Evolutionary conservation across 495 filamentous ascomycete genomes (phyloP).

Genomic region (Echria macrotheca): DNA sequence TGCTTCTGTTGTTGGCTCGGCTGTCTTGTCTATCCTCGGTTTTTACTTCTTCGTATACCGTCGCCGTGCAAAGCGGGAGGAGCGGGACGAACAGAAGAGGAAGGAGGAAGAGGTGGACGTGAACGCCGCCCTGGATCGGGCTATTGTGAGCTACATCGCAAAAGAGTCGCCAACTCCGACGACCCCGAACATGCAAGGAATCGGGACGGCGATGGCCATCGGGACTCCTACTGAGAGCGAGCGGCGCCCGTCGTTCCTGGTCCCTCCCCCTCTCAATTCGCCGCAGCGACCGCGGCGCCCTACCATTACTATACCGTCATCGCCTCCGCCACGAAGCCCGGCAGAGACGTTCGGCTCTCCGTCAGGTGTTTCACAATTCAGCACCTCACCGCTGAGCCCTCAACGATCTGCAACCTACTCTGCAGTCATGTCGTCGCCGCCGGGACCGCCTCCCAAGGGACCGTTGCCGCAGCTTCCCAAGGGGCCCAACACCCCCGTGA

Average conservation of each 20-base stretch:
- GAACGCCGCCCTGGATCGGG: constrained; percentile 23
- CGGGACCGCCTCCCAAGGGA: neutral
- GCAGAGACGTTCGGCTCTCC: neutral
- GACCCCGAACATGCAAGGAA: neutral
- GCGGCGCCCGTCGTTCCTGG: constrained; percentile 1
- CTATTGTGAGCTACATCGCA: constrained; percentile 26
- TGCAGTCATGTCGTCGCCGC: neutral
- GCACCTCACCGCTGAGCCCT: neutral
- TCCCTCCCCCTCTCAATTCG: constrained; percentile 1
- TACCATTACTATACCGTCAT: no score
- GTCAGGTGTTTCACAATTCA: neutral
- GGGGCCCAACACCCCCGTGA: neutral
- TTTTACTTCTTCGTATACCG: constrained; percentile 17
- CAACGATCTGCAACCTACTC: neutral
- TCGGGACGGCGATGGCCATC: neutral
- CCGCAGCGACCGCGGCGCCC: no score
- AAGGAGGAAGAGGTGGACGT: constrained; percentile 20
- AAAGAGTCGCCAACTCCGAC: constrained; percentile 21
- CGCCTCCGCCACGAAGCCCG: neutral
- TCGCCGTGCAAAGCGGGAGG: constrained; percentile 7
- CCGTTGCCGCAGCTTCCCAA: neutral
- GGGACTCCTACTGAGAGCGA: constrained; percentile 5
- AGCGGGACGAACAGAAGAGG: neutral
- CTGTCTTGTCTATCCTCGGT: constrained; percentile 18
- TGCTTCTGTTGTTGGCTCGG: constrained; percentile 17